Conservation (phyloP, 495 filamentous ascomycete species). For the Lasiosphaeriaceae sp. region DNA sequence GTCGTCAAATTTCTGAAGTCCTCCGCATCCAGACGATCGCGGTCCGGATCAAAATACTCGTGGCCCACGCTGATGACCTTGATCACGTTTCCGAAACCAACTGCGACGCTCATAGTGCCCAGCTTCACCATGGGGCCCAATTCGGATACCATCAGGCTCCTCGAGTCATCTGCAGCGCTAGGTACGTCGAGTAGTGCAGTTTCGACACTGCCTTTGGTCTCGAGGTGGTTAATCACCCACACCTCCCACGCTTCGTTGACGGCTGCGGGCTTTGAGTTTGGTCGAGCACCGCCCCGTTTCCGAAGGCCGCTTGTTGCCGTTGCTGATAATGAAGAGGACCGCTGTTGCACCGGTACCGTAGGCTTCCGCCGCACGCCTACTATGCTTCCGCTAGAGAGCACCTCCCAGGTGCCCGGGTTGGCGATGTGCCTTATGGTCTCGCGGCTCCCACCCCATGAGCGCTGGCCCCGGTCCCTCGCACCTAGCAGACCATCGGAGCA, state of each 20-base stretch:
- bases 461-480: constrained; percentile 21
- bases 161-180: constrained; percentile 21
- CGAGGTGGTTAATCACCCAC: constrained; percentile 55
- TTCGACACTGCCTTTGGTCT: constrained; percentile 33
- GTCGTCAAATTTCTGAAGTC: constrained; percentile 25
- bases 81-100: constrained; percentile 63
- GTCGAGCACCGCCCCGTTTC: constrained; percentile 9
- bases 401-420: constrained; percentile 49
- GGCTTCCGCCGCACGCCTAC: constrained; percentile 40
- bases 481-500: constrained; percentile 32
- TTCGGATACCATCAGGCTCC: constrained; percentile 53
- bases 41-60: constrained; percentile 51
- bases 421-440: constrained; percentile 34
- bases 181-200: constrained; percentile 31
- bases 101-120: constrained; percentile 55
- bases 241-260: constrained; percentile 53
- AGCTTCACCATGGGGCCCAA: constrained; percentile 57
- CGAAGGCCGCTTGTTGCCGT: constrained; percentile 19
- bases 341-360: constrained; percentile 4
- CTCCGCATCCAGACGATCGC: constrained; percentile 24
- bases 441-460: constrained; percentile 39
- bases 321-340: background rate
- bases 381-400: constrained; percentile 40
- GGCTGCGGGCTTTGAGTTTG: background rate
- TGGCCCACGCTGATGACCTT: constrained; percentile 62